phyloP scores from a whole-genome alignment of 179 eudicot genomes.

The Sideroxylon spinosum region DNA sequence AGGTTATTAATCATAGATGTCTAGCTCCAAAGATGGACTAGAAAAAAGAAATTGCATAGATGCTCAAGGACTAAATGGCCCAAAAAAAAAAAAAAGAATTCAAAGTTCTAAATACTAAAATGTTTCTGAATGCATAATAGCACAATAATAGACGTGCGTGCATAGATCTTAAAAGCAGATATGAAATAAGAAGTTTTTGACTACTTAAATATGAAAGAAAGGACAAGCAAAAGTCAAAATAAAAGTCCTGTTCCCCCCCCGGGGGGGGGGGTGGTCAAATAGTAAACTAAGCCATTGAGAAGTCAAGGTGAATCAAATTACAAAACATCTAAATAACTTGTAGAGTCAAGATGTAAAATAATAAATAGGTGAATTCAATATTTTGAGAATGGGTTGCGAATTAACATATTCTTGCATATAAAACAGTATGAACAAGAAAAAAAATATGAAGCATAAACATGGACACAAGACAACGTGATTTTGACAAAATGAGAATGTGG shows the following conservation, averaged over 20 bases:
- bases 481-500: too few relatives aligned
- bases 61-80: too few relatives aligned
- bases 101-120: not conserved
- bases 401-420: not conserved
- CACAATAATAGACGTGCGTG: not conserved
- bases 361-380: not conserved
- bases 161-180: not conserved
- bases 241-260: not conserved
- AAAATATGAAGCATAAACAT: too few relatives aligned
- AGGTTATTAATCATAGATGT: too few relatives aligned
- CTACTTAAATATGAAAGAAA: not conserved
- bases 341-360: conserved; percentile 4
- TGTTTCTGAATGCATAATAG: not conserved
- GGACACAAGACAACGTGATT: too few relatives aligned
- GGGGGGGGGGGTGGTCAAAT: too few relatives aligned
- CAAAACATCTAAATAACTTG: not conserved
- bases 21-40: too few relatives aligned
- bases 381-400: not conserved
- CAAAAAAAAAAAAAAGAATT: too few relatives aligned
- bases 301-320: not conserved
- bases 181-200: not conserved
- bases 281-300: not conserved
- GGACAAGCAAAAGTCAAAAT: not conserved
- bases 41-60: too few relatives aligned
- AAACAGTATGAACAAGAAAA: not conserved